phyloP scores from a whole-genome alignment of 1,139 yeast genomes.

The Magnusiomyces tetraspermus region DNA sequence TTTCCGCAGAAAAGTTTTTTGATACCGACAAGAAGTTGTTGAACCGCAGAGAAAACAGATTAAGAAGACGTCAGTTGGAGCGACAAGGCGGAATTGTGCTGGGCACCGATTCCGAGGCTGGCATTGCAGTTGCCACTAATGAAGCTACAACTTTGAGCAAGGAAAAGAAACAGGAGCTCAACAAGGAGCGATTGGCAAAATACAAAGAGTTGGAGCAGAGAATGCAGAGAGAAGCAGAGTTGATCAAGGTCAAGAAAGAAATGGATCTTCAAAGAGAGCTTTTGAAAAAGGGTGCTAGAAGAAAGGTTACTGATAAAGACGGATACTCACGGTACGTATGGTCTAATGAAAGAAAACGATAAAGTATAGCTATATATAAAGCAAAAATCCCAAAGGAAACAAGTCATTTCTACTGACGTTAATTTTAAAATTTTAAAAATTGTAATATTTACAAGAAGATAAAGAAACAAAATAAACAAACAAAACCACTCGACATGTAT shows the following conservation, averaged over 20 bases:
- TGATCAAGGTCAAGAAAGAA: slow-evolving; percentile 57
- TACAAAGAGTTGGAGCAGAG: slow-evolving; percentile 38
- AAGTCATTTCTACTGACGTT: too few species aligned
- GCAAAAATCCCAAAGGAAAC: too few species aligned
- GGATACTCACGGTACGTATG: slow-evolving; percentile 37
- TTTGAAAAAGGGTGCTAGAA: slow-evolving; percentile 83
- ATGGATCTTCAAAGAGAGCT: slow-evolving; percentile 74
- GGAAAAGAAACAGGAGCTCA: slow-evolving; percentile 28
- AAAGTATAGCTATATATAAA: too few species aligned
- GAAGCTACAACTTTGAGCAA: slow-evolving; percentile 23
- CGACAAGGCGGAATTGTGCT: slow-evolving; percentile 14
- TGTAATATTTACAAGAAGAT: too few species aligned
- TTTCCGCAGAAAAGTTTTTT: slow-evolving; percentile 57
- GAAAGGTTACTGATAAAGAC: slow-evolving; percentile 53
- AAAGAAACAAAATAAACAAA: too few species aligned
- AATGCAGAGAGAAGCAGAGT: slow-evolving; percentile 56
- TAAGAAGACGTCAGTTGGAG: slow-evolving; percentile 53
- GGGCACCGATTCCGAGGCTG: slow-evolving; percentile 3
- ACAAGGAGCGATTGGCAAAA: slow-evolving; percentile 48
- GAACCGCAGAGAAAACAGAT: slow-evolving; percentile 60
- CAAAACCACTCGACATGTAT: too few species aligned
- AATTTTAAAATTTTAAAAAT: too few species aligned
- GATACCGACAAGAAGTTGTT: slow-evolving; percentile 60
- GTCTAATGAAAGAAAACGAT: slow-evolving; percentile 4
- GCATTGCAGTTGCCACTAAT: slow-evolving; percentile 17